These are phyloP conservation scores for Coemansia interrupta DNA, from an alignment of 192 early-diverging fungal genomes.

Conservation along the genomic window DNA sequence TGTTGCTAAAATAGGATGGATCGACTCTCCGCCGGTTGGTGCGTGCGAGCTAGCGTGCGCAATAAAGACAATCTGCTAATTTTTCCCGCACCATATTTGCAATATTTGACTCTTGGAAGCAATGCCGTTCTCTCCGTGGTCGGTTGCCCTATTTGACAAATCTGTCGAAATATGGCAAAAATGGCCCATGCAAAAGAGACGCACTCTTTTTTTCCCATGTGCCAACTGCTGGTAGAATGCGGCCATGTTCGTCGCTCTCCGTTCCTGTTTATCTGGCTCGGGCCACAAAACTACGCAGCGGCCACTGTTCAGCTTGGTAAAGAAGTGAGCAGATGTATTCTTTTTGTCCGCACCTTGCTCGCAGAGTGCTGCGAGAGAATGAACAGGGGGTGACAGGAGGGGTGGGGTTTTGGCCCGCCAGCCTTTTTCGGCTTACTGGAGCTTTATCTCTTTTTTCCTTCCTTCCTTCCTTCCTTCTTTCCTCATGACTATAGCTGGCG, in stretches of 20 bases:
- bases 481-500: too few relatives aligned
- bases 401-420: neutral
- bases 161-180: too few relatives aligned
- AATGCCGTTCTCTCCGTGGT: neutral
- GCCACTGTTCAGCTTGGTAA: neutral
- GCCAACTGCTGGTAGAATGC: neutral
- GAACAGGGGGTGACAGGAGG: neutral
- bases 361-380: neutral
- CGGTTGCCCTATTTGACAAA: neutral
- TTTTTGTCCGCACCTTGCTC: neutral
- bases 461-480: too few relatives aligned
- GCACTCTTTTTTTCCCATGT: constrained; percentile 1
- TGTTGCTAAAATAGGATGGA: neutral
- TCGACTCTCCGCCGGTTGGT: neutral
- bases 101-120: neutral
- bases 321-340: neutral
- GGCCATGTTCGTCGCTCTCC: neutral
- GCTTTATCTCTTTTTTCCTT: too few relatives aligned
- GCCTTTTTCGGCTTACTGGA: too few relatives aligned
- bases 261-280: neutral
- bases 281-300: neutral
- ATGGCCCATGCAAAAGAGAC: neutral
- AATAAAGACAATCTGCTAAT: neutral
- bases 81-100: too few relatives aligned
- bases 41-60: constrained; percentile 8